These are phyloP conservation scores for Psidium guajava DNA, from an alignment of 345 rosid species.

Conservation along the genomic window DNA sequence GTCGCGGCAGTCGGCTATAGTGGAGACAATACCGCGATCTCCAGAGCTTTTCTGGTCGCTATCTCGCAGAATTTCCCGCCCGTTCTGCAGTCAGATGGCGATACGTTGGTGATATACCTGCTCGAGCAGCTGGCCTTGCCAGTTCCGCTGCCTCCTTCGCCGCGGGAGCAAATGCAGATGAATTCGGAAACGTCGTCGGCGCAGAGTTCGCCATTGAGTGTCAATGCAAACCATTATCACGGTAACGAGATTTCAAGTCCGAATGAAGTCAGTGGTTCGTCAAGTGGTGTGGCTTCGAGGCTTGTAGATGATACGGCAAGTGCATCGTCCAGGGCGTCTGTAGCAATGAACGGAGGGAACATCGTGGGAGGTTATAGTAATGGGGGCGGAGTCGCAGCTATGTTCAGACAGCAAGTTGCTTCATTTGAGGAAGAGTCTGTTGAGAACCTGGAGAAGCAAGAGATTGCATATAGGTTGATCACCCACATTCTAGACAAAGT, in stretches of 20 bases:
- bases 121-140: conserved; percentile 50
- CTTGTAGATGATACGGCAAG: not conserved
- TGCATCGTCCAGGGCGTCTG: conserved; percentile 29
- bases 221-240: conserved; percentile 13
- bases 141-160: conserved; percentile 20
- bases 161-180: conserved; percentile 25
- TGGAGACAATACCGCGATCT: conserved; percentile 30
- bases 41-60: conserved; percentile 61
- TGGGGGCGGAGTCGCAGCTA: conserved; percentile 35
- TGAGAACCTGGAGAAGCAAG: conserved; percentile 89
- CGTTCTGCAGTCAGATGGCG: conserved; percentile 53
- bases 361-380: conserved; percentile 50
- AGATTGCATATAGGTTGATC: conserved; percentile 73
- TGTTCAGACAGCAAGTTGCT: conserved; percentile 51
- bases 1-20: conserved; percentile 22
- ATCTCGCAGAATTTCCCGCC: conserved; percentile 66
- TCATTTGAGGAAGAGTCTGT: conserved; percentile 78
- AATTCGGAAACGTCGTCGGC: conserved; percentile 49
- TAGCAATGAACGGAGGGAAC: conserved; percentile 47
- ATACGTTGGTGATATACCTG: conserved; percentile 46
- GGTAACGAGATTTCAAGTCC: conserved; percentile 43
- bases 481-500: conserved; percentile 58
- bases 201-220: conserved; percentile 59
- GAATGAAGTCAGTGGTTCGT: conserved; percentile 33
- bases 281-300: conserved; percentile 1